A percentile compares a stretch with the other conserved stretches of the same genome.
Conservation (phyloP, 2,329 filamentous ascomycete species). For the Zelopaecilomyces penicillatus region DNA sequence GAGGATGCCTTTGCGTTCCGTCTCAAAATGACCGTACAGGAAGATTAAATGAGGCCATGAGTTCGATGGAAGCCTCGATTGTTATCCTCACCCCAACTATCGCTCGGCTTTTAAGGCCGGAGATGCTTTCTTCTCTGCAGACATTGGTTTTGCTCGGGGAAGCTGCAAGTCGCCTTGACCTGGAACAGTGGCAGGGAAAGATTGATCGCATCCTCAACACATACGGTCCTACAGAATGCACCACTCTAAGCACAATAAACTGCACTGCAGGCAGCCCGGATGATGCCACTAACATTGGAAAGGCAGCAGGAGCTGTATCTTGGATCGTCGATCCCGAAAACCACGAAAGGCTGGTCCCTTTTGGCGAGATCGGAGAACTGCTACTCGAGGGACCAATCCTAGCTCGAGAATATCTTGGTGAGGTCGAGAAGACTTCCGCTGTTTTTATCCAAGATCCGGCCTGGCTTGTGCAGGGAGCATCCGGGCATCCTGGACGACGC, state of each 20-base stretch:
- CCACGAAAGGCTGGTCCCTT: conserved; percentile 14
- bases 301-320: conserved; percentile 5
- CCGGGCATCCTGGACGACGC: conserved; percentile 20
- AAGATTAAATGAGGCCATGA: conserved; percentile 32
- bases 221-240: conserved; percentile 15
- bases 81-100: conserved; percentile 39
- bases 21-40: conserved; percentile 43
- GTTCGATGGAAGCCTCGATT: conserved; percentile 32
- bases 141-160: conserved; percentile 36
- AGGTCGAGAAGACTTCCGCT: conserved; percentile 33
- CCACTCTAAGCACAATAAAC: conserved; percentile 7
- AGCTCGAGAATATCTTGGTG: conserved; percentile 40
- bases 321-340: conserved; percentile 23
- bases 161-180: conserved; percentile 17
- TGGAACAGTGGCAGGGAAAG: background rate
- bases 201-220: conserved; percentile 4
- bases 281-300: background rate
- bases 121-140: conserved; percentile 31
- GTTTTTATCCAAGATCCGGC: conserved; percentile 35
- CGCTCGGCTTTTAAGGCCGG: conserved; percentile 31
- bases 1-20: conserved; percentile 42
- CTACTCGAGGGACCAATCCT: conserved; percentile 35
- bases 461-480: conserved; percentile 21
- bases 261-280: background rate
- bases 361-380: conserved; percentile 25